Base-by-base conservation (phyloP, 148 eudicot species). In the Vaccinium myrtillus region DNA sequence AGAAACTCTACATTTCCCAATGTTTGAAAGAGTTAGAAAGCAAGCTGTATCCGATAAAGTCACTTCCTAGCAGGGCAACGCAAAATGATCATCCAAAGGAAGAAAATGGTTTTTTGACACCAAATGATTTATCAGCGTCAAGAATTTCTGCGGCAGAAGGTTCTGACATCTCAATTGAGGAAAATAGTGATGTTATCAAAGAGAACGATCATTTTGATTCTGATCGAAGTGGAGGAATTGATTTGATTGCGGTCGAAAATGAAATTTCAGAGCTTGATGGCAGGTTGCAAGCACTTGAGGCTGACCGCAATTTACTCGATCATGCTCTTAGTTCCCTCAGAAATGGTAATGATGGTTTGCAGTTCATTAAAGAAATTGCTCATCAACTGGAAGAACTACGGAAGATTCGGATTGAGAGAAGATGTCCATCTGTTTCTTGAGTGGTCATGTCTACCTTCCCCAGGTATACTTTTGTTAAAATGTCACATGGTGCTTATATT, bases 201-300 rank as follows among this genome's bases (percentile, higher is more conserved):
- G 82, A 81, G 78, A 61, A 53, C 63, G 74, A 70, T 13, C 56
- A 80, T 87, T 51, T 76, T n/a, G 71, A 51, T 65, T 43, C 19
- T 67, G 32, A 86, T 78, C 53, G 32, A 16, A 30, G 79, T 76
- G 71, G 81, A 56, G 74, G 61, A 65, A 10, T 46, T 46, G 73
- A 82, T 59, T 39, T 75, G 53, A 87, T 43, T 63, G 39, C 79
- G 21, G 70, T 88, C n/a, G 83, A 69, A 75, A 86, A 75, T 77
- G 90, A 86, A 75, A 84, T 90, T 78, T 77, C 77, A 11, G 87
- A 86, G 19, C 88, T 90, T 75, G 70, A 83, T 63, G 83, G 79
- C 10, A 84, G 87, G 82, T 86, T 90, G 70, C 49, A 88, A 79
- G 87, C 90, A 75, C 75, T 90, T 50, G 91, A 90, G 77, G 78